Base-by-base conservation (phyloP, 2,329 filamentous ascomycete genomes). In the Diaporthe longicolla region DNA sequence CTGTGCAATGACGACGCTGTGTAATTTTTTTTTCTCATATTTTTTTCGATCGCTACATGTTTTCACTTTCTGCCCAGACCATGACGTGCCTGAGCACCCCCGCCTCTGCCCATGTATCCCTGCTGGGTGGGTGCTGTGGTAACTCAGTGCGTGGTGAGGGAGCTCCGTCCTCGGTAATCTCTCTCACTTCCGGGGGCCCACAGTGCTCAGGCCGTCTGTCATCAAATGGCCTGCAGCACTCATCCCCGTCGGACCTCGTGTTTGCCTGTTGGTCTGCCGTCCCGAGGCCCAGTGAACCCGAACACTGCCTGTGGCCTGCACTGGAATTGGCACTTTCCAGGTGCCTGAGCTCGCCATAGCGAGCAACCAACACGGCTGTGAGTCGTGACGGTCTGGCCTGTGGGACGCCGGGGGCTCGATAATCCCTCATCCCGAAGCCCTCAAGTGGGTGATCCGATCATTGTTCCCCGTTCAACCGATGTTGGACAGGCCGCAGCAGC, bases 201-300 rank as follows among this genome's bases (percentile, higher is more conserved):
- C 45, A 26, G 63, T 37, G 29, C 63, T 66, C 63, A 37, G 45
- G 45, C 45, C 63, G 45, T 37, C 24, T 9, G n/a, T 40, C 63
- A 48, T 66, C 21, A n/a, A n/a, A 40, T 10, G 63, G 26, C 63
- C 37, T 66, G 45, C 45, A 66, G 63, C 63, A 66, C 13, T 40
- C 29, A 66, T 66, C 63, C 63, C 26, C 63, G 63, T 52, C 32
- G 61, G 6, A 37, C 26, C 43, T 52, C 45, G 63, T 66, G 63
- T 66, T 66, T 66, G 32, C 45, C 10, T 40, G 37, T 13, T 40
- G 37, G 37, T 15, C 37, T 40, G 37, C 37, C 37, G 37, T 40
- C 37, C 37, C 37, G 37, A 40, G 45, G 29, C 17, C 29, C 45
- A 37, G 29, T 52, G n/a, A 37, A 26, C 32, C 32, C 32, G n/a